phyloP scores from a whole-genome alignment of 1,284 basidiomycete genomes.

The Calocybe gambosa region DNA sequence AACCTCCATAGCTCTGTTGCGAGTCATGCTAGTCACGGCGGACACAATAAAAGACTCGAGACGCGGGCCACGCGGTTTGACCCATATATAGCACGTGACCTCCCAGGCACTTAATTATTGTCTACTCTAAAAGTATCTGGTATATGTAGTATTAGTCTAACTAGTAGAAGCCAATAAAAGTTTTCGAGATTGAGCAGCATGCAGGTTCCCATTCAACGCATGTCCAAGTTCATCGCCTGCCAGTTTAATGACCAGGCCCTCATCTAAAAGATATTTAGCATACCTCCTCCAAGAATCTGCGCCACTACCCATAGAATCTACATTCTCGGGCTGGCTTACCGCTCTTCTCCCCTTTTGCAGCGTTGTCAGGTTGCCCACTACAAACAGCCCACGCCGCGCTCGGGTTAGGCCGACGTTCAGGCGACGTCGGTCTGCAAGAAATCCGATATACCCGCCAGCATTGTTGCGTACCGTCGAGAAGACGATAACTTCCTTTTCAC shows the following conservation, averaged over 20 bases:
- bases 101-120: too few relatives aligned
- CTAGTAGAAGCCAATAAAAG: background rate
- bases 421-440: slow-evolving; percentile 82
- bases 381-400: slow-evolving; percentile 77
- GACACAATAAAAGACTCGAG: background rate
- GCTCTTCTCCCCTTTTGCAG: slow-evolving; percentile 45
- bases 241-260: slow-evolving; percentile 47
- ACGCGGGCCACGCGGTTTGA: too few relatives aligned
- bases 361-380: slow-evolving; percentile 74
- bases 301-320: slow-evolving; percentile 34
- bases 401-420: slow-evolving; percentile 87
- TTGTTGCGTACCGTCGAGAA: slow-evolving; percentile 90
- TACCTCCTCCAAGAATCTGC: slow-evolving; percentile 57
- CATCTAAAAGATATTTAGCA: slow-evolving; percentile 44
- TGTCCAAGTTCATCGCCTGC: slow-evolving; percentile 36
- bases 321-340: slow-evolving; percentile 3
- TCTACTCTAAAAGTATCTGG: too few relatives aligned
- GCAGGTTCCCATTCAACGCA: slow-evolving; percentile 41
- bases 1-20: slow-evolving; percentile 17
- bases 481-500: slow-evolving; percentile 88
- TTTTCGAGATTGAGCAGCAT: slow-evolving; percentile 10
- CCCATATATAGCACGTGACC: too few relatives aligned
- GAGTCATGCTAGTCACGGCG: background rate
- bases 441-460: slow-evolving; percentile 68
- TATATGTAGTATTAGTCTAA: too few relatives aligned